Conservation (phyloP, 345 rosid genomes). For the Salix arbutifolia region DNA sequence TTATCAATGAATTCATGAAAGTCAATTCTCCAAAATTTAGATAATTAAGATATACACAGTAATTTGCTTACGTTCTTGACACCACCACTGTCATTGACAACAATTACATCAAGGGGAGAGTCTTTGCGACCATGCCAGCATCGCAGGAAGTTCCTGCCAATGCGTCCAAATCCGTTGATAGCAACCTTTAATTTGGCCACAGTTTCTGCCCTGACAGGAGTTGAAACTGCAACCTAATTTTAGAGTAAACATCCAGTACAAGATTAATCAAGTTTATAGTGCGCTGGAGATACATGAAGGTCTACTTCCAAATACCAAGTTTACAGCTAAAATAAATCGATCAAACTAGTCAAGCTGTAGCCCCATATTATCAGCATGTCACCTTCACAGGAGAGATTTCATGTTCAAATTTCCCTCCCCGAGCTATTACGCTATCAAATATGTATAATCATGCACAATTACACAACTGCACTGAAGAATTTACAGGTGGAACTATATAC, state of each 20-base stretch:
- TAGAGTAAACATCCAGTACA: background rate
- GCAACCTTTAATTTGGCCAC: slow-evolving; percentile 93
- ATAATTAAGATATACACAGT: background rate
- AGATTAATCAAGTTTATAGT: background rate
- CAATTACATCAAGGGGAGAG: slow-evolving; percentile 89
- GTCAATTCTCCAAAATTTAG: background rate
- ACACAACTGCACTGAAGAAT: too few relatives aligned
- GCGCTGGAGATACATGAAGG: too few relatives aligned
- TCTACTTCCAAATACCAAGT: background rate
- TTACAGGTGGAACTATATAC: too few relatives aligned
- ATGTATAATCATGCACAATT: too few relatives aligned
- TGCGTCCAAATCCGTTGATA: slow-evolving; percentile 92
- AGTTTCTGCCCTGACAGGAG: slow-evolving; percentile 55
- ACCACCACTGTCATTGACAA: slow-evolving; percentile 97
- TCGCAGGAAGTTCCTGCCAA: slow-evolving; percentile 95
- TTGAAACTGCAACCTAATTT: slow-evolving; percentile 44
- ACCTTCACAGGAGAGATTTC: too few relatives aligned
- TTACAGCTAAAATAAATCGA: too few relatives aligned
- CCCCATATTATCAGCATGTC: too few relatives aligned
- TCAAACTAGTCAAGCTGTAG: too few relatives aligned
- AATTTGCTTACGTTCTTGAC: slow-evolving; percentile 74
- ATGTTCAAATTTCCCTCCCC: background rate
- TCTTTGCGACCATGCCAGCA: slow-evolving; percentile 97
- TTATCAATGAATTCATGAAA: background rate
- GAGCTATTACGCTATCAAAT: background rate